Conservation (phyloP, 1,284 basidiomycete species). For the Rhodotorula sp. region DNA sequence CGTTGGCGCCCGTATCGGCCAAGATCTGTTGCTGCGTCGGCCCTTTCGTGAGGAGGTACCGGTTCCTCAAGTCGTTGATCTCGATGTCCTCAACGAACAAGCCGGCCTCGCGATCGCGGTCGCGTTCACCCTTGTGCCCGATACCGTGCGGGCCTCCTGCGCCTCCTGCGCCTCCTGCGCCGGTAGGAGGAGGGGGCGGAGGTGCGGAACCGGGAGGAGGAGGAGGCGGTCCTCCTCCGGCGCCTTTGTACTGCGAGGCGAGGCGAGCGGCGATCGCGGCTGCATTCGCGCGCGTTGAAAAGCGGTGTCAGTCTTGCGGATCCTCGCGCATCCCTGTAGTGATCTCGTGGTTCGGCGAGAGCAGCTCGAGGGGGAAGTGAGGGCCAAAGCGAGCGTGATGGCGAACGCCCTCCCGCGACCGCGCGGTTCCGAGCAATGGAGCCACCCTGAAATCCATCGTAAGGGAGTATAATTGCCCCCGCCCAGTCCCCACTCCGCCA, state of each 20-base stretch:
- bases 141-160: background rate
- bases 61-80: conserved; percentile 94
- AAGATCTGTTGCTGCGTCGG: conserved; percentile 82
- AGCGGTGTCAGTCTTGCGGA: background rate
- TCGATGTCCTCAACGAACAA: conserved; percentile 79
- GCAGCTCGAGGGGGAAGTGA: background rate
- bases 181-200: conserved; percentile 6
- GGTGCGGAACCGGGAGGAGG: conserved; percentile 5
- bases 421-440: no score
- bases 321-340: no score
- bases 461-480: no score
- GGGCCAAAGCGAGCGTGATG: conserved; percentile 36
- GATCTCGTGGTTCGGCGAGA: no score
- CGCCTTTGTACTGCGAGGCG: background rate
- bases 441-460: no score
- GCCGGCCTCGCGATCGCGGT: conserved; percentile 12
- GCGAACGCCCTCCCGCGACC: background rate
- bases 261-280: conserved; percentile 20
- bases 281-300: background rate
- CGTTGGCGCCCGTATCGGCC: conserved; percentile 82
- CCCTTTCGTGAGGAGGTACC: conserved; percentile 92
- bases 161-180: background rate
- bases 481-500: no score
- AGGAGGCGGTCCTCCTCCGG: background rate
- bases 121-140: conserved; percentile 3